These are phyloP conservation scores for Coniella lustricola DNA, from an alignment of 2,329 filamentous ascomycete species.

Conservation along the genomic window DNA sequence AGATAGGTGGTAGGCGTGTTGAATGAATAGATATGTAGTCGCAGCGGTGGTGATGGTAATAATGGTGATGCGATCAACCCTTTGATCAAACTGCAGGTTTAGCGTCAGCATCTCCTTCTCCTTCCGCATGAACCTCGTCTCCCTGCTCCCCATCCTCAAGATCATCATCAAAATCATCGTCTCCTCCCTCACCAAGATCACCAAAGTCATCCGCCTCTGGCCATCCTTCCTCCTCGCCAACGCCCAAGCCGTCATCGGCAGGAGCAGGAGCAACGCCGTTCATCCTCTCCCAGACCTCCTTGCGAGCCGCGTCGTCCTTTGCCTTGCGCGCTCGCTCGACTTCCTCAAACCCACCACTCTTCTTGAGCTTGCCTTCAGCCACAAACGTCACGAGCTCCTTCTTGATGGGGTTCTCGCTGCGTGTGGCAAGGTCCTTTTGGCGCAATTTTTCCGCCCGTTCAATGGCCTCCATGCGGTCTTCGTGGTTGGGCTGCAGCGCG, in stretches of 20 bases:
- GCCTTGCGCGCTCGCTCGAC: slow-evolving; percentile 75
- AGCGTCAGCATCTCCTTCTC: slow-evolving; percentile 4
- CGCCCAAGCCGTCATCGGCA: no score
- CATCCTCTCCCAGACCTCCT: slow-evolving; percentile 66
- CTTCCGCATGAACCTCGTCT: slow-evolving; percentile 2
- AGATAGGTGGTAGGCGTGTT: not conserved
- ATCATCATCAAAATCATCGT: not conserved
- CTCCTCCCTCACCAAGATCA: slow-evolving; percentile 4
- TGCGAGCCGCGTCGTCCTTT: slow-evolving; percentile 80
- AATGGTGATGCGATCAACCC: not conserved
- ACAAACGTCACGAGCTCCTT: slow-evolving; percentile 83
- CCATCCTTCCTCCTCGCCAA: slow-evolving; percentile 29
- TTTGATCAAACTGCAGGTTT: slow-evolving; percentile 4
- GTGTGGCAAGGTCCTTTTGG: slow-evolving; percentile 77
- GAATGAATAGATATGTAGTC: not conserved
- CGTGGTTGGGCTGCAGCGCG: slow-evolving; percentile 89
- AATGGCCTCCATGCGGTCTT: slow-evolving; percentile 87
- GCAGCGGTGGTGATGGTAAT: no score
- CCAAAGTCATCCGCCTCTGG: slow-evolving; percentile 17
- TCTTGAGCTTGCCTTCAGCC: slow-evolving; percentile 85
- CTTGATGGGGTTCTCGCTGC: slow-evolving; percentile 69
- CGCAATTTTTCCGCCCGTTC: slow-evolving; percentile 91
- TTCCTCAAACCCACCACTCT: slow-evolving; percentile 91
- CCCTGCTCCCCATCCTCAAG: not conserved
- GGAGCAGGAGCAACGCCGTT: slow-evolving; percentile 44